phyloP scores from a whole-genome alignment of 371 early-diverging fungal species.

The Nematocida homosporus region DNA sequence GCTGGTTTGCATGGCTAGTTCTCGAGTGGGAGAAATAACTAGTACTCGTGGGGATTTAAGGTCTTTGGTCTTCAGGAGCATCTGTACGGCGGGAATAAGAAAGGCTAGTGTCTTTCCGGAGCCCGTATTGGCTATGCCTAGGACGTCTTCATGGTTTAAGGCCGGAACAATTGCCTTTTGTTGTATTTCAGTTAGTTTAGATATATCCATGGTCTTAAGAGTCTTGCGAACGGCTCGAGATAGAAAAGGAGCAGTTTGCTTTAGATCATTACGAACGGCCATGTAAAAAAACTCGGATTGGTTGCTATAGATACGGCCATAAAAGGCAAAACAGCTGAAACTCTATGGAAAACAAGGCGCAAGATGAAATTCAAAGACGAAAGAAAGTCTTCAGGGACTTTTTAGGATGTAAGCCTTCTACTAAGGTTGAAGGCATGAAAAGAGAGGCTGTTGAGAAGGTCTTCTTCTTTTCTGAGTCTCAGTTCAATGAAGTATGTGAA shows the following conservation, averaged over 20 bases:
- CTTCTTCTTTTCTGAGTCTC: slow-evolving; percentile 54
- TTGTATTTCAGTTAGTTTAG: slow-evolving; percentile 57
- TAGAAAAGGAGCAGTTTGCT: slow-evolving; percentile 28
- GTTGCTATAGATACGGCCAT: too few relatives aligned
- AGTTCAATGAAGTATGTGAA: slow-evolving; percentile 63
- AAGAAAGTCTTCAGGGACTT: slow-evolving; percentile 21
- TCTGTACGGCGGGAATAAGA: slow-evolving; percentile 62
- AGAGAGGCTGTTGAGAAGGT: slow-evolving; percentile 65
- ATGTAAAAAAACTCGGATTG: slow-evolving; percentile 32
- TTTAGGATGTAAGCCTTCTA: slow-evolving; percentile 22
- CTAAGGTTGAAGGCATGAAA: slow-evolving; percentile 28
- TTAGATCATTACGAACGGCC: slow-evolving; percentile 14
- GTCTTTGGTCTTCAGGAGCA: slow-evolving; percentile 59
- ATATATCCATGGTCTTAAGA: slow-evolving; percentile 22
- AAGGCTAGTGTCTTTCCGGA: slow-evolving; percentile 66
- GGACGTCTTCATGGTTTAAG: slow-evolving; percentile 53
- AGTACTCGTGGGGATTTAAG: slow-evolving; percentile 45
- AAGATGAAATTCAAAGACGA: slow-evolving; percentile 23
- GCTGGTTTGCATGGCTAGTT: slow-evolving; percentile 54
- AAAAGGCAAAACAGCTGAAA: too few relatives aligned
- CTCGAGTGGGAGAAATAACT: slow-evolving; percentile 54
- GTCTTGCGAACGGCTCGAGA: slow-evolving; percentile 22
- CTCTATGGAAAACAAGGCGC: too few relatives aligned
- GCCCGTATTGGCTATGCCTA: slow-evolving; percentile 64
- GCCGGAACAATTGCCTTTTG: slow-evolving; percentile 53